These are phyloP conservation scores for Diospyros lotus DNA, from an alignment of 148 eudicot genomes.

Conservation along the genomic window DNA sequence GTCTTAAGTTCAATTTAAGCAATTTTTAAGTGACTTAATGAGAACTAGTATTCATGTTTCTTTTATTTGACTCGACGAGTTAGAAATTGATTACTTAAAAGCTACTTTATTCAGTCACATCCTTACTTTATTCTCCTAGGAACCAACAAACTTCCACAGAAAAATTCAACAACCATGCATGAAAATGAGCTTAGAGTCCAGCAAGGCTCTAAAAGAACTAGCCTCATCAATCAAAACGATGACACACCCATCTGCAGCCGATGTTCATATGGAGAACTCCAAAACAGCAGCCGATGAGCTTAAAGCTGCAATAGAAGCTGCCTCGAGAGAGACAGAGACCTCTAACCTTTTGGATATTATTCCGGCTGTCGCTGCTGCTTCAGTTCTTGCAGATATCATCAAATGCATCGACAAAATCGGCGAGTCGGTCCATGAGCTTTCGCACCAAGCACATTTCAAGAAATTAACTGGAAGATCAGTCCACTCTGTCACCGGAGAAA, in stretches of 20 bases:
- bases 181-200: slow-evolving; percentile 42
- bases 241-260: slow-evolving; percentile 23
- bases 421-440: slow-evolving; percentile 31
- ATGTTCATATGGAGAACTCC: slow-evolving; percentile 35
- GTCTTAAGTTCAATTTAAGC: too few species aligned
- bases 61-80: too few species aligned
- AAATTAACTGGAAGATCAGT: neutral
- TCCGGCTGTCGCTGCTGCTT: slow-evolving; percentile 22
- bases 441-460: slow-evolving; percentile 23
- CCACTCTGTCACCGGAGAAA: slow-evolving; percentile 20
- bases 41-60: too few species aligned
- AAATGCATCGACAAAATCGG: slow-evolving; percentile 20
- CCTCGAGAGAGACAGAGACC: slow-evolving; percentile 8
- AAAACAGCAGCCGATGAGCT: slow-evolving; percentile 36
- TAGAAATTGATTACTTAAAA: too few species aligned
- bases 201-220: slow-evolving; percentile 46
- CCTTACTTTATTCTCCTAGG: slow-evolving; percentile 16
- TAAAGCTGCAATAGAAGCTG: slow-evolving; percentile 23
- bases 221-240: slow-evolving; percentile 37
- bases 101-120: too few species aligned
- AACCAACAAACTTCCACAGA: slow-evolving; percentile 30
- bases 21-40: too few species aligned
- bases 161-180: slow-evolving; percentile 48
- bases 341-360: slow-evolving; percentile 15
- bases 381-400: slow-evolving; percentile 20